Evolutionary conservation across 441 rosid genomes (phyloP), one percentile per base, ranked within the genome.

Genomic region (Mallotus repandus): DNA sequence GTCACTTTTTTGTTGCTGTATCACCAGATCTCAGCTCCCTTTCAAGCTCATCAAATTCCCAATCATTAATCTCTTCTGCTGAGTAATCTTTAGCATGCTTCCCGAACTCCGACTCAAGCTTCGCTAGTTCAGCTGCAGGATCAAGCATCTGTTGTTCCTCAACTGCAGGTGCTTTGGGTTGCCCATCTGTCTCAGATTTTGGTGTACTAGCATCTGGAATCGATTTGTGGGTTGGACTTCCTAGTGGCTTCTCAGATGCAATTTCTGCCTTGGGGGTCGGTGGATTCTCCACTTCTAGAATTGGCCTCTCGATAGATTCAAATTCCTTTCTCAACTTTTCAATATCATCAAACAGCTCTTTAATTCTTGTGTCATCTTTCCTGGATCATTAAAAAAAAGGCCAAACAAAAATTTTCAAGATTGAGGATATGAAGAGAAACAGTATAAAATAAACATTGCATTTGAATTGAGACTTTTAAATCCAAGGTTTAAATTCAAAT

Each of bases 1-100:
- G 67, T 72, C 78, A 80, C 68, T 86, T 75, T 56, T 73, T 59
- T 4, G 78, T 41, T 11, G 84, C 61, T 41, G 88, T 52, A 74
- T 87, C 87, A 12, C 83, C 84, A 22, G 85, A 81, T 77, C 76
- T 87, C 70, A 96, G 72, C 81, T 93, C 99, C 80, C 86, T 89
- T 78, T 96, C 97, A 8, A 93, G 97, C 83, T 96, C 98, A 64
- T 96, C 99, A 43, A 96, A 96, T 80, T 96, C 99, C 98, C 99
- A 96, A 77, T 81, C 98, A 75, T 88, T 90, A 69, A 96, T 87
- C 82, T 96, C 99, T 70, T 88, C 94, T 0, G 80, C 65, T 0
- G 94, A 82, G 84, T 93, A 93, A 81, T 92, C 96, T 67, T 76
- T 88, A 61, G 81, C 83, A 70, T 81, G 91, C 80, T 93, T 93